Base-by-base conservation (phyloP, 139 green algal genomes). In the Chlamydomonas incerta region DNA sequence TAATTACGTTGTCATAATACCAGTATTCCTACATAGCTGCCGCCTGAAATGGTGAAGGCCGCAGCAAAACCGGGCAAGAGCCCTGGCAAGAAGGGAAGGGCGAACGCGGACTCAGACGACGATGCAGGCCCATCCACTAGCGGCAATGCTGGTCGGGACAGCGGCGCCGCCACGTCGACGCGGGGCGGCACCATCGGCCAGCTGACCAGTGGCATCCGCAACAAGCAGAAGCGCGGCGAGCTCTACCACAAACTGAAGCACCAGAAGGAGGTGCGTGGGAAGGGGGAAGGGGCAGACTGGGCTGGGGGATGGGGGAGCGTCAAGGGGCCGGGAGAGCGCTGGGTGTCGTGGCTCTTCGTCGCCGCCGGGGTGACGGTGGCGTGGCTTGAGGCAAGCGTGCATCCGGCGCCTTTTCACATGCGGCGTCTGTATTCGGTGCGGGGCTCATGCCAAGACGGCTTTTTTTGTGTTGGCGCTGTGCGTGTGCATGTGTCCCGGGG, bases 191-290 rank as follows among this genome's bases (percentile, higher is more conserved):
- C 83, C 63, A 89, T 98, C 37, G 96, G 96, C 2, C 88, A 95
- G 92, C 92, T 92, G 41, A 97, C 95, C 0, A 92, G 83, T 72
- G 62, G 89, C 71, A 98, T 99, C 28, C 90, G 88, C 57, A 99
- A 99, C 87, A 99, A 98, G 86, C 90, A 94, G 11, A 92, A 95
- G 2, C 89, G 96, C 14, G 88, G 90, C 13, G 90, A 96, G 76
- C 52, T 91, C 26, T 99, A 98, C 70, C 74, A 83, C 13, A 96
- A 98, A 83, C 90, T 98, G 1, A 97, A 95, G 83, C 66, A 76
- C 21, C 79, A 85, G 65, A 72, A 88, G 67, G 62, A 88, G 72
- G 72, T 65, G 46, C 26, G 62, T 29, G 55, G 55, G 55, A 10
- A 6, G 2, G 55, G 21, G 55, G 55, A 63, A 58, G 52, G 41